Evolutionary conservation across 1,284 basidiomycete genomes (phyloP).

Genomic region (Stygiomarasmius scandens): DNA sequence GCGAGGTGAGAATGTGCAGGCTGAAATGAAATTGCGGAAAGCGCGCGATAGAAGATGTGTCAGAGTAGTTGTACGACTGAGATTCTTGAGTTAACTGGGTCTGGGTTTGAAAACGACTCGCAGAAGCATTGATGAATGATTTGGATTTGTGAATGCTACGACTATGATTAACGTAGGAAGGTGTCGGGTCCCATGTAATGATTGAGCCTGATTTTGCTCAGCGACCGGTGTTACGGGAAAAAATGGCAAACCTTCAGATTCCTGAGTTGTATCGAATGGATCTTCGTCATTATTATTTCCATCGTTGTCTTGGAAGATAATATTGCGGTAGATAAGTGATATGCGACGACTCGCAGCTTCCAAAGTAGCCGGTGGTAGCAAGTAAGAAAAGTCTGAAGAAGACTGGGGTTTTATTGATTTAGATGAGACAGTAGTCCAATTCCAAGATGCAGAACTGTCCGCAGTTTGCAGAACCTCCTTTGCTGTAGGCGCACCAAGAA

Average conservation of each 20-base stretch:
- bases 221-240: not conserved
- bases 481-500: constrained; percentile 49
- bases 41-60: constrained; percentile 64
- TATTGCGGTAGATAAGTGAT: constrained; percentile 65
- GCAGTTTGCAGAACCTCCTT: constrained; percentile 25
- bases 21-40: constrained; percentile 72
- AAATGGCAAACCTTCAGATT: constrained; percentile 6
- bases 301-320: constrained; percentile 55
- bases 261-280: constrained; percentile 17
- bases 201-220: constrained; percentile 1
- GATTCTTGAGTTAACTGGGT: constrained; percentile 48
- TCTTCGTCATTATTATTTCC: constrained; percentile 32
- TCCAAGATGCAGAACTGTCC: constrained; percentile 28
- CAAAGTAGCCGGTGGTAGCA: constrained; percentile 51
- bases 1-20: constrained; percentile 53
- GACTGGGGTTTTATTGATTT: constrained; percentile 21
- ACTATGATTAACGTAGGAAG: constrained; percentile 7
- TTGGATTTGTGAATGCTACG: constrained; percentile 2
- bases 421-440: constrained; percentile 43
- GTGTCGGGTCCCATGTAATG: constrained; percentile 28
- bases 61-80: constrained; percentile 55
- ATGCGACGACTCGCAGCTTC: constrained; percentile 65
- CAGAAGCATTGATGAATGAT: constrained; percentile 20
- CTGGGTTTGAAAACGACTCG: constrained; percentile 18
- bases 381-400: constrained; percentile 17